Percentiles rank a stretch among this genome's conserved stretches.
Conservation (phyloP, 768 basidiomycete species). For the Boletus barrowsii region DNA sequence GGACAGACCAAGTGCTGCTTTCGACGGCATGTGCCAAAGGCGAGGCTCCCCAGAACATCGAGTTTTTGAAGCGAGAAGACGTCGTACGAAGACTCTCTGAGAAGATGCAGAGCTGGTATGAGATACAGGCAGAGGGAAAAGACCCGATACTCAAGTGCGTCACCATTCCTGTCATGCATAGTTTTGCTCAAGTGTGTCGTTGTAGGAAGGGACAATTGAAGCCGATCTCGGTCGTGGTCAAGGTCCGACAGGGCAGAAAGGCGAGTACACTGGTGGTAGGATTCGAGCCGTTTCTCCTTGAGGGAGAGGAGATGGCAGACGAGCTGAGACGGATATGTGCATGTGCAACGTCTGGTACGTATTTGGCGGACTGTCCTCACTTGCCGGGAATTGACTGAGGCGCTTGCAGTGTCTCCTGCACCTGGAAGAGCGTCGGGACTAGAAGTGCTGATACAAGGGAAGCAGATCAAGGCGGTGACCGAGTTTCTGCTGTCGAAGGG, state of each 20-base stretch:
- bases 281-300: constrained; percentile 72
- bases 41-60: constrained; percentile 28
- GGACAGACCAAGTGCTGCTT: constrained; percentile 41
- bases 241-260: constrained; percentile 76
- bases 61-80: constrained; percentile 70
- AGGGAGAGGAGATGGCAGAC: constrained; percentile 72
- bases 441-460: constrained; percentile 85
- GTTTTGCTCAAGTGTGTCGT: neutral
- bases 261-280: constrained; percentile 73
- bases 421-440: constrained; percentile 54
- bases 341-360: constrained; percentile 70
- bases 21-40: constrained; percentile 37
- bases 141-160: constrained; percentile 61
- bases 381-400: neutral
- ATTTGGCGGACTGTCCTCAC: neutral
- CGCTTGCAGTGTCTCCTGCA: constrained; percentile 53
- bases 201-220: constrained; percentile 72
- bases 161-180: neutral
- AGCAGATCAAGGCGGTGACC: constrained; percentile 63
- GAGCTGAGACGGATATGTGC: constrained; percentile 77
- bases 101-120: constrained; percentile 79
- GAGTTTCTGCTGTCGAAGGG: constrained; percentile 68
- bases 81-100: constrained; percentile 49
- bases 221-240: constrained; percentile 67
- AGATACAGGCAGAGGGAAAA: constrained; percentile 51